A percentile compares a stretch with the other conserved stretches of the same genome.
Conservation (phyloP, 306 rosid species). For the Sophora flavescens region DNA sequence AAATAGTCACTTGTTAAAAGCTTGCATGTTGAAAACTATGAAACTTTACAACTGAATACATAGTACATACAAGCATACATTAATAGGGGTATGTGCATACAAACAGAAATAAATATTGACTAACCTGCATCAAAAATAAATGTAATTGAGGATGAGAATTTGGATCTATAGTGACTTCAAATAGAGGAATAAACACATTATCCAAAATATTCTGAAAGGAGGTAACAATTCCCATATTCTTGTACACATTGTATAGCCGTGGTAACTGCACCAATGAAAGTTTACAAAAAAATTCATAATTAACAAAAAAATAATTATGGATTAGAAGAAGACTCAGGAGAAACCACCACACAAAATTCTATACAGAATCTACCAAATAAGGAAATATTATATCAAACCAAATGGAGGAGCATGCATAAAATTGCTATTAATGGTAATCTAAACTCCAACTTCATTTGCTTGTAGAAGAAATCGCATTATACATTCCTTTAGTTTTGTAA, state of each 20-base stretch:
- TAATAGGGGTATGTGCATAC: neutral
- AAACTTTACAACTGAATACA: neutral
- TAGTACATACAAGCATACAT: too few relatives aligned
- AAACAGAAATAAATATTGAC: slow-evolving; percentile 25
- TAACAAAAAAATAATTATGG: slow-evolving; percentile 11
- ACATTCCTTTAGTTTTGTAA: neutral
- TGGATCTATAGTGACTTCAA: slow-evolving; percentile 85
- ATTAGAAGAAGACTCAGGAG: neutral
- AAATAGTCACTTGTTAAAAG: neutral
- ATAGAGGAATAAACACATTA: slow-evolving; percentile 81
- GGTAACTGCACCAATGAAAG: slow-evolving; percentile 71
- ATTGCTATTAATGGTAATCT: neutral
- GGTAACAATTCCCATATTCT: slow-evolving; percentile 79
- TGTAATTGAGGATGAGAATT: slow-evolving; percentile 90
- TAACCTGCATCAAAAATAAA: slow-evolving; percentile 80
- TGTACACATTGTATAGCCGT: slow-evolving; percentile 79
- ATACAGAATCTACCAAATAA: neutral
- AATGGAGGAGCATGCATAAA: neutral
- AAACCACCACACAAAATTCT: slow-evolving; percentile 32
- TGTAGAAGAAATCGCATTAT: slow-evolving; percentile 13
- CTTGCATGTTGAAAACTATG: neutral
- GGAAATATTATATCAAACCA: slow-evolving; percentile 28
- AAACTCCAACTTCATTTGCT: neutral
- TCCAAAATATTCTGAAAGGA: slow-evolving; percentile 87
- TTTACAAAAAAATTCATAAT: slow-evolving; percentile 20